Base-by-base conservation (phyloP, 2,329 filamentous ascomycete species). In the Elsinoe fawcettii region DNA sequence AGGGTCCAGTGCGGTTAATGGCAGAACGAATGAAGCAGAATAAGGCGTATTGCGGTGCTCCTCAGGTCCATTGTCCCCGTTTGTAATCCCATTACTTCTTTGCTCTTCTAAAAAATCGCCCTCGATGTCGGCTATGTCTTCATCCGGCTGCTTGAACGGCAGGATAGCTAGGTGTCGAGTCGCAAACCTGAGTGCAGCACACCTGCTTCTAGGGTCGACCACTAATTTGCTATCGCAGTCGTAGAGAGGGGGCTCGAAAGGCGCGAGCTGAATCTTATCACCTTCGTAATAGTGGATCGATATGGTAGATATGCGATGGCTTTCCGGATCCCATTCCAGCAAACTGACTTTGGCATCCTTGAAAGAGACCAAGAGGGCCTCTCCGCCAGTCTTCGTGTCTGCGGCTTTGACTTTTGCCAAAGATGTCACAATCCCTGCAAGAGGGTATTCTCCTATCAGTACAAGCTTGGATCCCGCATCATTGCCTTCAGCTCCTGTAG, bases 231-330 rank as follows among this genome's bases (percentile, higher is more conserved):
- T 96, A 71, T 84, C 80, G 69, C 86, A 90, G 61, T 87, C 82
- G 68, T 82, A 83, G 66, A 95, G 75, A 57, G 86, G 81, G 55
- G 86, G 80, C 53, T 87, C 84, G 86, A 90, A 96, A 0, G 92
- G 91, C 61, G 83, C 87, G 55, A 86, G 84, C 63, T 87, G 83
- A 60, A 92, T 77, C 5, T 96, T 91, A 67, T 96, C 91, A 70
- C 93, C 88, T 71, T 99, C 93, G 74, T 97, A 99, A 77, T 91
- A 97, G 75, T 99, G 93, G 66, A 99, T 92, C 54, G 92, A 97
- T 61, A 93, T 83, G 55, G 92, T 97, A 65, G 86, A 85, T 65
- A 97, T 84, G 54, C 82, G 82, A 71, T 88, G 80, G 63, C 83
- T 84, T 69, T 87, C 83, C 8, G 90, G 85, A 69, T 97, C 89